Percentiles rank a stretch among this genome's conserved stretches.
phyloP scores from a whole-genome alignment of 768 basidiomycete genomes.

The Calocera cornea region DNA sequence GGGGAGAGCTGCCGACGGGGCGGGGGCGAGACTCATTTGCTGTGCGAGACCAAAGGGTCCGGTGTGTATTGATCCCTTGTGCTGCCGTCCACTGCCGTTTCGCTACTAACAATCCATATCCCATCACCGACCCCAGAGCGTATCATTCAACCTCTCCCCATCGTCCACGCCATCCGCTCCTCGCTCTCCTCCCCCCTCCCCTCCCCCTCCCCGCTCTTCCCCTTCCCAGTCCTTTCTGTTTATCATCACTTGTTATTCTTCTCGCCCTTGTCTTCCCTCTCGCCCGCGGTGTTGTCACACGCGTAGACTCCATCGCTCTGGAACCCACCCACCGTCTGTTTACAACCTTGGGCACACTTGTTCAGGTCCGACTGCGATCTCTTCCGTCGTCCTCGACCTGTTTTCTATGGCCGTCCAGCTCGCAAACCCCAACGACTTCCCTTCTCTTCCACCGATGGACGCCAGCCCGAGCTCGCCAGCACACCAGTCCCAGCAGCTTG shows the following conservation, averaged over 20 bases:
- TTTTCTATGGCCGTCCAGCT: slow-evolving; percentile 4
- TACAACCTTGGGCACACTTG: neutral
- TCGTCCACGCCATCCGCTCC: neutral
- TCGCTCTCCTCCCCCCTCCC: neutral
- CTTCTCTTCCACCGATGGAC: neutral
- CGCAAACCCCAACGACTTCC: neutral
- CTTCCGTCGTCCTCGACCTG: neutral
- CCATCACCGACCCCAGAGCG: neutral
- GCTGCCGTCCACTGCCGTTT: neutral
- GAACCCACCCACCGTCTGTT: neutral
- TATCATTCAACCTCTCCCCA: neutral
- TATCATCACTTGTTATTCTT: neutral
- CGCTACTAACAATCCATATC: neutral
- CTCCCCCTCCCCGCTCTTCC: neutral
- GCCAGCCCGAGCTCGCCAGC: neutral
- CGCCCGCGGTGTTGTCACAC: neutral
- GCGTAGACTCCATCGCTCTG: neutral
- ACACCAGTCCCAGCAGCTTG: neutral
- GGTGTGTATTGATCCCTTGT: neutral
- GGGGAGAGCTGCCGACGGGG: too few relatives aligned
- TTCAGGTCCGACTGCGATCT: neutral
- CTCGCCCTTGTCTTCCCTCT: neutral
- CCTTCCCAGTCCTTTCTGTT: neutral
- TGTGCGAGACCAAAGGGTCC: neutral
- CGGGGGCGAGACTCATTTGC: neutral